These are phyloP conservation scores for Paecilomyces sp. DNA, from an alignment of 2,329 filamentous ascomycete species.

Conservation along the genomic window DNA sequence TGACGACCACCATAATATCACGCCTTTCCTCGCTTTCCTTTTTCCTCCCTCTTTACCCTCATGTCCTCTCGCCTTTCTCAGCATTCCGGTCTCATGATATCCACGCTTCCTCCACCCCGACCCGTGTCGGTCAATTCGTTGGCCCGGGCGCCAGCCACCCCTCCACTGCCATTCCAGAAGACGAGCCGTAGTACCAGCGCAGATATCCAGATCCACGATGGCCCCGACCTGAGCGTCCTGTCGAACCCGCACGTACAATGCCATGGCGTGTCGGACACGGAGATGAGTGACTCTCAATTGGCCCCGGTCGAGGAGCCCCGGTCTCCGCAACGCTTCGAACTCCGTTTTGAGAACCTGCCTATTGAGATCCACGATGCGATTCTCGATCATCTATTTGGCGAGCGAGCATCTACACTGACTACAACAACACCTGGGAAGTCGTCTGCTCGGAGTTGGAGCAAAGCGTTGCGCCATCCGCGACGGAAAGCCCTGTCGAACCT, in stretches of 20 bases:
- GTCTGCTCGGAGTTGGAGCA: conserved; percentile 54
- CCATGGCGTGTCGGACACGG: conserved; percentile 14
- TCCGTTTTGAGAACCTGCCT: conserved; percentile 44
- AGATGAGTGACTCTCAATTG: conserved; percentile 18
- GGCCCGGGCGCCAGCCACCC: conserved; percentile 14
- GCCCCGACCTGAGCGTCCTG: conserved; percentile 11
- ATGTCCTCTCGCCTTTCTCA: conserved; percentile 1
- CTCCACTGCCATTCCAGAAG: conserved; percentile 16
- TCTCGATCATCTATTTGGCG: conserved; percentile 64
- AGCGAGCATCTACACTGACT: conserved; percentile 55
- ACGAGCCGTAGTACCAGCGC: conserved; percentile 19
- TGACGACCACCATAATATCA: neutral
- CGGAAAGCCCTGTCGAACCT: conserved; percentile 61
- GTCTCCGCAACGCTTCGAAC: conserved; percentile 8
- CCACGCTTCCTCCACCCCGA: conserved; percentile 22
- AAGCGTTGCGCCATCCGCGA: conserved; percentile 59
- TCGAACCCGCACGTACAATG: conserved; percentile 12
- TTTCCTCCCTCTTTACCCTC: neutral
- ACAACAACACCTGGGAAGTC: conserved; percentile 49
- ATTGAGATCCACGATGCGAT: conserved; percentile 67
- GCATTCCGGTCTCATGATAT: conserved; percentile 17
- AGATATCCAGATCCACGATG: conserved; percentile 16
- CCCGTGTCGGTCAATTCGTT: conserved; percentile 27
- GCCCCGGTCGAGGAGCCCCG: conserved; percentile 5
- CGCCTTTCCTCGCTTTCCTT: conserved; percentile 2